These are phyloP conservation scores for Aspergillus viridinutans DNA, from an alignment of 2,329 filamentous ascomycete genomes.

Conservation along the genomic window DNA sequence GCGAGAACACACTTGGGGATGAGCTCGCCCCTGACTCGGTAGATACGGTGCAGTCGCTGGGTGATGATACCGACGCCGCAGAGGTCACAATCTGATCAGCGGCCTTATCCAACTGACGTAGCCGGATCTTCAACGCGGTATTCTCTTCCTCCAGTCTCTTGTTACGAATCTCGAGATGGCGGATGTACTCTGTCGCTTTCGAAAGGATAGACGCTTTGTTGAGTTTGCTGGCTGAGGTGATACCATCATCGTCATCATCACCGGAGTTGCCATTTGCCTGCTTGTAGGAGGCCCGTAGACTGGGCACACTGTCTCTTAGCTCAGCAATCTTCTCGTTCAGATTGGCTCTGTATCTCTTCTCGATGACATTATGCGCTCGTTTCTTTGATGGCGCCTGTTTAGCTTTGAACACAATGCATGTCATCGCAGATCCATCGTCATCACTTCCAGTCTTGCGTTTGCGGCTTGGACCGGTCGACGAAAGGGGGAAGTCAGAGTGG, in stretches of 20 bases:
- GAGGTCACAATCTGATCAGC: constrained; percentile 39
- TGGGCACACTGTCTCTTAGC: constrained; percentile 85
- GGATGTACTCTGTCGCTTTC: constrained; percentile 95
- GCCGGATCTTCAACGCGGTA: constrained; percentile 67
- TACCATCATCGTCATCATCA: constrained; percentile 75
- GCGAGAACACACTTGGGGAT: constrained; percentile 40
- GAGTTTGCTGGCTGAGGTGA: constrained; percentile 84
- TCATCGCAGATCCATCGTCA: constrained; percentile 31
- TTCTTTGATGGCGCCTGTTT: constrained; percentile 70
- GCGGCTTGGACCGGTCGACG: constrained; percentile 37
- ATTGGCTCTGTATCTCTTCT: constrained; percentile 94
- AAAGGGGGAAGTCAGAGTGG: constrained; percentile 24
- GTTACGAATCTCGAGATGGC: constrained; percentile 87
- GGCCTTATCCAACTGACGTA: constrained; percentile 72
- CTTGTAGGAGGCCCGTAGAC: constrained; percentile 77
- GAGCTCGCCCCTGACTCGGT: constrained; percentile 33
- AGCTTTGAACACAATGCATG: constrained; percentile 23
- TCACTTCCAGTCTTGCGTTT: constrained; percentile 69
- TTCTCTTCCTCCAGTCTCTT: constrained; percentile 79
- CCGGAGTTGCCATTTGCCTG: constrained; percentile 31
- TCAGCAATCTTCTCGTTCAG: constrained; percentile 96
- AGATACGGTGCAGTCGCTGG: constrained; percentile 36
- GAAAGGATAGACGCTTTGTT: constrained; percentile 97
- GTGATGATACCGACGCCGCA: constrained; percentile 37
- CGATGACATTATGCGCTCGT: constrained; percentile 96